A percentile compares a stretch with the other conserved stretches of the same genome.
phyloP scores from a whole-genome alignment of 495 filamentous ascomycete genomes.

The Aspergillus cavernicola region DNA sequence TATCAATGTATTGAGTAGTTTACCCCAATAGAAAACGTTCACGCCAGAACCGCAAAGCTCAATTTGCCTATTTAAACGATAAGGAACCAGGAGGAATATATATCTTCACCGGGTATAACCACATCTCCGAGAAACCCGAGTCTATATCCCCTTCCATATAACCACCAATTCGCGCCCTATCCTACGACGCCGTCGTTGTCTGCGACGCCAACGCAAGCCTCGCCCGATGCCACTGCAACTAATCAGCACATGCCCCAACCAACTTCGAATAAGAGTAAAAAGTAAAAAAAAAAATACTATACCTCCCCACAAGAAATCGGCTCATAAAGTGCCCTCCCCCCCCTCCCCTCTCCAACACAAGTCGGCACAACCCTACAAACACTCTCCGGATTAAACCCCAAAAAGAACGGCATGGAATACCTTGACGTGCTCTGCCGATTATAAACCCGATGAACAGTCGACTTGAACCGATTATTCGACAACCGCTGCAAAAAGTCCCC shows the following conservation, averaged over 20 bases:
- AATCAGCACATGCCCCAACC: too few species aligned
- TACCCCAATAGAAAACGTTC: too few species aligned
- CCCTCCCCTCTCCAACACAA: too few species aligned
- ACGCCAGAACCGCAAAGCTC: too few species aligned
- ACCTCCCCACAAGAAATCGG: constrained; percentile 55
- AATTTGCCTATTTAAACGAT: too few species aligned
- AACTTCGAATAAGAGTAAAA: constrained; percentile 5
- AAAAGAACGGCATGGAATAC: constrained; percentile 61
- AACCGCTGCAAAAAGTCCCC: constrained; percentile 62
- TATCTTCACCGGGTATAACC: too few species aligned
- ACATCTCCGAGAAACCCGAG: too few species aligned
- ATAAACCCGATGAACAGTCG: constrained; percentile 56
- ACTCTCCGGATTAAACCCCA: constrained; percentile 46
- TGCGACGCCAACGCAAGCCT: background rate
- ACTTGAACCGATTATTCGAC: constrained; percentile 58
- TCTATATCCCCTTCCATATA: too few species aligned
- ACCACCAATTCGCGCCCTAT: too few species aligned
- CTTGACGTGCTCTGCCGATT: constrained; percentile 42
- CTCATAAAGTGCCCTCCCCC: constrained; percentile 52
- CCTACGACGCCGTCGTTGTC: background rate
- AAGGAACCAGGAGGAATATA: too few species aligned
- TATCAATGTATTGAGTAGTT: too few species aligned
- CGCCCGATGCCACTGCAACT: constrained; percentile 22
- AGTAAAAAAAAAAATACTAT: constrained; percentile 9
- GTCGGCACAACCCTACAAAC: constrained; percentile 47